These are phyloP conservation scores for Camelina neglecta DNA, from an alignment of 345 rosid species.

Conservation along the genomic window DNA sequence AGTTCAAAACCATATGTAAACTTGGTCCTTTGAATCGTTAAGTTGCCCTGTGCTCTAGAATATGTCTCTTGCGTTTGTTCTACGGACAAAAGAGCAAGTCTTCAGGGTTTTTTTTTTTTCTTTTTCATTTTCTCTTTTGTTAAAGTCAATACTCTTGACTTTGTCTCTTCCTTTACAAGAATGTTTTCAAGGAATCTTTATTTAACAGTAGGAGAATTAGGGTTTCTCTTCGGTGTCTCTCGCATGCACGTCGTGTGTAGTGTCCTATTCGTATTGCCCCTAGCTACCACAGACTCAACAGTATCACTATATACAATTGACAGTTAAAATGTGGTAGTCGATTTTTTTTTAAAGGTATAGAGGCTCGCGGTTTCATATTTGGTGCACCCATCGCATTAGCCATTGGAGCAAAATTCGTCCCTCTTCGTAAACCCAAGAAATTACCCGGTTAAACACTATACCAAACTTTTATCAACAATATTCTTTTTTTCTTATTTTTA, in stretches of 20 bases:
- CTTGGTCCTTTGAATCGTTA: neutral
- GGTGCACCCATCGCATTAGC: conserved; percentile 92
- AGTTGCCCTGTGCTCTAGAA: neutral
- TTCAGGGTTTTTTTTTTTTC: neutral
- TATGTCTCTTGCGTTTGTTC: conserved; percentile 12
- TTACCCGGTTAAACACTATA: conserved; percentile 62
- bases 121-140: neutral
- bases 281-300: neutral
- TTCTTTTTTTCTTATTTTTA: too few relatives aligned
- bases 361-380: conserved; percentile 89
- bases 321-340: too few relatives aligned
- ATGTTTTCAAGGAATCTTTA: conserved; percentile 18
- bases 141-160: conserved; percentile 9
- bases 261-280: neutral
- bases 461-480: neutral
- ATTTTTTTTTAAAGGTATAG: conserved; percentile 57
- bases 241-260: neutral
- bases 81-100: neutral
- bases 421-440: conserved; percentile 84
- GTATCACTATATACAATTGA: neutral
- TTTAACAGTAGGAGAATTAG: neutral
- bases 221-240: neutral
- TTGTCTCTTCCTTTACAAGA: conserved; percentile 5
- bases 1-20: neutral
- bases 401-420: conserved; percentile 91